These are phyloP conservation scores for Coprinellus micaceus DNA, from an alignment of 768 basidiomycete genomes.

Conservation along the genomic window DNA sequence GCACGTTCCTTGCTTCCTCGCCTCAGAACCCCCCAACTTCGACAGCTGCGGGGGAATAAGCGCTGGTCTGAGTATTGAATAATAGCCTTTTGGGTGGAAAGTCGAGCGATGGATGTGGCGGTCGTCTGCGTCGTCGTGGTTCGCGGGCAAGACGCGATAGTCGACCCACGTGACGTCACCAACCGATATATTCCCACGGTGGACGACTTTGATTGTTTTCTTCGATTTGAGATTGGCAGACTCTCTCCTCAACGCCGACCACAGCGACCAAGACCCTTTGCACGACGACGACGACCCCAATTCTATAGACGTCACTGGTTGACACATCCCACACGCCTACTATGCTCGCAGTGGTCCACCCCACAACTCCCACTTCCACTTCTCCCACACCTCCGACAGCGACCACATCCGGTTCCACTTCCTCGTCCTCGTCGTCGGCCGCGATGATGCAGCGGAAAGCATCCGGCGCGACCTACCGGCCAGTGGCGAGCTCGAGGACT, in stretches of 20 bases:
- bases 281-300: neutral
- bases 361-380: neutral
- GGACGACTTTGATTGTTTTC: constrained; percentile 4
- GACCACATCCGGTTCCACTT: neutral
- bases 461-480: neutral
- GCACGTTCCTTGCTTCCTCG: too few relatives aligned
- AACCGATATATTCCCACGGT: too few relatives aligned
- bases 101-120: too few relatives aligned
- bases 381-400: constrained; percentile 1
- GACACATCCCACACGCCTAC: neutral
- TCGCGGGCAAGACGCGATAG: too few relatives aligned
- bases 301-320: neutral
- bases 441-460: neutral
- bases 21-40: too few relatives aligned
- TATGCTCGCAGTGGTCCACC: constrained; percentile 8
- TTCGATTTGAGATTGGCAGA: constrained; percentile 5
- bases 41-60: too few relatives aligned
- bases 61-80: too few relatives aligned
- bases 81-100: too few relatives aligned
- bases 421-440: constrained; percentile 7
- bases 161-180: too few relatives aligned
- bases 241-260: neutral
- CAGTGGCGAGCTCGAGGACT: neutral
- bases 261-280: neutral
- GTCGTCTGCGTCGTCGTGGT: too few relatives aligned